Percentiles rank a stretch among this genome's conserved stretches.
Conservation (phyloP, 345 rosid species). For the Populus tremula region DNA sequence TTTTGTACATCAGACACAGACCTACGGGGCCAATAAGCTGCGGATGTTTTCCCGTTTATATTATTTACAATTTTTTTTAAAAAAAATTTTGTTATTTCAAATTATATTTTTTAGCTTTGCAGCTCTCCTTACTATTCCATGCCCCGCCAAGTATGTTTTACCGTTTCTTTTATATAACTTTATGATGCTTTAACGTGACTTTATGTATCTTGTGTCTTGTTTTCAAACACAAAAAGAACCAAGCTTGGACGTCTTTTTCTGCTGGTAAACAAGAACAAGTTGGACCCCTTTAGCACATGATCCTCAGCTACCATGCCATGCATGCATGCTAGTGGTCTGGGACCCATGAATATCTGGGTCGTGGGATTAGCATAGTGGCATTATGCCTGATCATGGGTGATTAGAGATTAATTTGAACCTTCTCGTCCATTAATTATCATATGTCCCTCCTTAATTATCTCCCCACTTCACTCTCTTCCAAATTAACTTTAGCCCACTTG, state of each 20-base stretch:
- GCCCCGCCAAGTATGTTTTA: background rate
- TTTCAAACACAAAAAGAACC: background rate
- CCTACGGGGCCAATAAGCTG: no score
- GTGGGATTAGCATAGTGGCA: background rate
- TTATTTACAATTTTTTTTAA: no score
- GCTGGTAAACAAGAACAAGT: slow-evolving; percentile 6
- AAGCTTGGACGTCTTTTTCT: background rate
- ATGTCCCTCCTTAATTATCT: background rate
- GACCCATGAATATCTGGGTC: slow-evolving; percentile 4
- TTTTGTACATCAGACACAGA: no score
- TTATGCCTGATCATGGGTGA: background rate
- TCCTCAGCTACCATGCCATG: slow-evolving; percentile 12
- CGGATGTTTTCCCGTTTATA: no score
- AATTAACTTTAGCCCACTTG: background rate
- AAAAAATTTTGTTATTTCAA: no score
- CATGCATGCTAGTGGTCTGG: slow-evolving; percentile 1
- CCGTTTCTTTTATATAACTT: background rate
- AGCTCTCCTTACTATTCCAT: background rate
- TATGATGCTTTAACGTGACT: slow-evolving; percentile 13
- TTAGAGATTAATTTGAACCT: background rate
- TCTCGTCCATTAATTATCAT: no score
- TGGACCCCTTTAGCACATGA: slow-evolving; percentile 29
- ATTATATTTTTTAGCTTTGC: no score
- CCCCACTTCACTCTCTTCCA: background rate
- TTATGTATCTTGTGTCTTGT: background rate